Conservation (phyloP, 305 asterid species). For the Fraxinus latifolia region DNA sequence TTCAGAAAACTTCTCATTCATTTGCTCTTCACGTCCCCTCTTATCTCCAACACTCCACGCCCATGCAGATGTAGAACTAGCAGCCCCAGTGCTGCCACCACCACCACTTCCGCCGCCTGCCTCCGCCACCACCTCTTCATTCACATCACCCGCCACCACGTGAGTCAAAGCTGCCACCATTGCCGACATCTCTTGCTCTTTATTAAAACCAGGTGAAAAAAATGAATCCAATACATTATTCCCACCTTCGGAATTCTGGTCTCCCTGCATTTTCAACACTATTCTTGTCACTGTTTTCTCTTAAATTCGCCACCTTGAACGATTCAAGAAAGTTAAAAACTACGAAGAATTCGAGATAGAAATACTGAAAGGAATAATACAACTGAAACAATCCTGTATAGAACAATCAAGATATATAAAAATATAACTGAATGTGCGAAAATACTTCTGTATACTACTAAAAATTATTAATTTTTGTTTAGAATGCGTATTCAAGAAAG, state of each 20-base stretch:
- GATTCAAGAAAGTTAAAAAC: not conserved
- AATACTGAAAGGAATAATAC: not conserved
- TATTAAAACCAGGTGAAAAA: not conserved
- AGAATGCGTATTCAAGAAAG: not conserved
- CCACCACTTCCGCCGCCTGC: not conserved
- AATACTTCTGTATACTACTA: not conserved
- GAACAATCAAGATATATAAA: not conserved
- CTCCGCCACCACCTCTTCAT: not conserved
- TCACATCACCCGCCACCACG: slow-evolving; percentile 6
- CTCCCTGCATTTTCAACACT: not conserved
- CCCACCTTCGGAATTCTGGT: not conserved
- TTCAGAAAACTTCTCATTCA: not conserved
- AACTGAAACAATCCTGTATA: not conserved
- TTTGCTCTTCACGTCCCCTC: not conserved
- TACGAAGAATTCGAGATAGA: not conserved
- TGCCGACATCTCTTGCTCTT: not conserved
- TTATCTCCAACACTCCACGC: not conserved
- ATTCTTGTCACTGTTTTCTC: not conserved
- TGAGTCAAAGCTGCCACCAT: slow-evolving; percentile 8
- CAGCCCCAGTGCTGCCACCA: not conserved
- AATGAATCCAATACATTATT: not conserved
- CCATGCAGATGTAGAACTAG: not conserved
- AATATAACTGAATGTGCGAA: not conserved
- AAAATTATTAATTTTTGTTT: not conserved
- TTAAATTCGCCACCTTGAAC: not conserved